Evolutionary conservation across 352 stramenopile genomes (phyloP), one percentile per base, ranked within the genome.

Genomic region (Phytophthora crassamura): DNA sequence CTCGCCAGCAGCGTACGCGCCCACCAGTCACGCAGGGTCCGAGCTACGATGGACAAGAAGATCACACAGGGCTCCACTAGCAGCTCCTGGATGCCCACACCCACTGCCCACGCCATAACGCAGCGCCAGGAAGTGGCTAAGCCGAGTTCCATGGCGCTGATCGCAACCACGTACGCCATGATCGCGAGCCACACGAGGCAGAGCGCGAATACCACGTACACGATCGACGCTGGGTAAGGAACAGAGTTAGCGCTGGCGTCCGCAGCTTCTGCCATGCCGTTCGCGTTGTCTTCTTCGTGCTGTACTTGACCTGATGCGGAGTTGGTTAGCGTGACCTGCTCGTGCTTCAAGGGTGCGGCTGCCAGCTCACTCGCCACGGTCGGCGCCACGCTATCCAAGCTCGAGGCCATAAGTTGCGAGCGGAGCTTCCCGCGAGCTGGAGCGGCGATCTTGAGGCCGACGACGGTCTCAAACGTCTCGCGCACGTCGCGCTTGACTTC

Each of bases 361-460:
- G 83, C 73, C 12, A 92, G 61, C 35, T 89, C 81, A 16, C 45
- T 71, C 15, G 72, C 81, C 28, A 91, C 74, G 12, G 68, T 74
- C 7, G 77, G 80, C 5, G 74, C 38, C 4, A 91, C 81, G 28
- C 57, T 86, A 20, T 89, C 77, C 11, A 91, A 69, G 61, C 79
- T 90, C 0, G 73, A 73, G 2, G 74, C 71, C 10, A 89, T 49
- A 49, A 91, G 71, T 48, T 88, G 76, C 7, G 83, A 88, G 7
- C 86, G 70, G 33, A 91, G 77, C 51, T 90, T 91, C 5, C 83
- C 83, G 25, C 83, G 75, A 16, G 81, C 70, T 4, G 83, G 83
- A n/a, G 79, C 77, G 11, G 80, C 75, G 47, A 91, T 90, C 64
- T 90, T 89, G 35, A 91, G 75, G 3, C 83, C 83, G 7, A 90